These are phyloP conservation scores for Salvia rosmarinus DNA, from an alignment of 257 asterid species.

Conservation along the genomic window DNA sequence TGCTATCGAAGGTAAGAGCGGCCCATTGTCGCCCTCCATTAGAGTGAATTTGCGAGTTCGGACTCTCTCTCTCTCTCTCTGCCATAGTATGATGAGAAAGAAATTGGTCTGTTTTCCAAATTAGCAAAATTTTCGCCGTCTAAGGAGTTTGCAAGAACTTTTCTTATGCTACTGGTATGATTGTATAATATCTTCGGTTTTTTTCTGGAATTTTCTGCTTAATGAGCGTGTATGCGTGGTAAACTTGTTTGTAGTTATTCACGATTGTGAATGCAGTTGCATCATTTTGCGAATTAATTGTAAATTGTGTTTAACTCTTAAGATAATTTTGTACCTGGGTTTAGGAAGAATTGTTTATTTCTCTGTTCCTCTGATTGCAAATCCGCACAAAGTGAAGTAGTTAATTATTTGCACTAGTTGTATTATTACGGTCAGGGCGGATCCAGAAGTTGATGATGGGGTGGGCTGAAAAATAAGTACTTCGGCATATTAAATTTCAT, in stretches of 20 bases:
- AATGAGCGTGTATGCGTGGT: not conserved
- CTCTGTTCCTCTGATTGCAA: not conserved
- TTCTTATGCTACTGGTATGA: not conserved
- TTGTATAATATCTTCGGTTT: not conserved
- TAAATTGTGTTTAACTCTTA: not conserved
- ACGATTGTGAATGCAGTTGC: not conserved
- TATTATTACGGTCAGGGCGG: not conserved
- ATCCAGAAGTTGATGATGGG: too few species aligned
- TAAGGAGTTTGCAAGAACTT: not conserved
- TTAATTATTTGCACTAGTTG: not conserved
- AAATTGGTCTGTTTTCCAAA: not conserved
- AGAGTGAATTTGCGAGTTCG: not conserved
- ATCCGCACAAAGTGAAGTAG: not conserved
- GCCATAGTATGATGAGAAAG: not conserved
- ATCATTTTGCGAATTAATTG: not conserved
- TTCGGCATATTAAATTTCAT: too few species aligned
- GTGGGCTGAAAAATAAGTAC: too few species aligned
- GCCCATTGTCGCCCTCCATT: not conserved
- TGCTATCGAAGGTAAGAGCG: not conserved
- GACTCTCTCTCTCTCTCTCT: not conserved
- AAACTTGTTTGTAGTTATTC: not conserved
- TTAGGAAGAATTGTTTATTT: not conserved
- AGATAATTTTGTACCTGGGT: not conserved
- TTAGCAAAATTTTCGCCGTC: not conserved
- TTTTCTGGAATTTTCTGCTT: not conserved